Base-by-base conservation (phyloP, 2,329 filamentous ascomycete genomes). In the Hymenotorrendiella dingleyae region DNA sequence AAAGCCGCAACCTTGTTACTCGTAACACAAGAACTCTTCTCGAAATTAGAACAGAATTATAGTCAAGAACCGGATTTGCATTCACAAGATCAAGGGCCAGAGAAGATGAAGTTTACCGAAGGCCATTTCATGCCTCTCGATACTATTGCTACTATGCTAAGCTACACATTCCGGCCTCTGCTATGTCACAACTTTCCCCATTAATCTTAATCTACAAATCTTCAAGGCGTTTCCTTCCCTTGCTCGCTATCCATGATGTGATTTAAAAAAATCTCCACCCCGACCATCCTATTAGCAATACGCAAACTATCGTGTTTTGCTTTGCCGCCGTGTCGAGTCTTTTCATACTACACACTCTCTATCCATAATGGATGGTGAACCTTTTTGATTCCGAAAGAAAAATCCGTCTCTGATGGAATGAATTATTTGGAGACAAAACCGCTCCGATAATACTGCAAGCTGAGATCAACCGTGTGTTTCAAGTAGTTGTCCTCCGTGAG, bases 401-500 rank as follows among this genome's bases (percentile, higher is more conserved):
- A 29, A 11, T 29, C 10, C 12, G 16, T n/a, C 3, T 21, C n/a
- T 20, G 17, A 10, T 21, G 14, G 14, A 8, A 34, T 34, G 20
- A 34, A 21, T 34, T 33, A 34, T 34, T 34, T 34, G 19, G 49
- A 50, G 32, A 51, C 48, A 53, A 62, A 59, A 19, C 58, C 42
- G 20, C 49, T 53, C 21, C 49, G 49, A 62, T 86, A 88, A 56
- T 86, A 86, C 42, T 74, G 73, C 54, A 82, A 70, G 52, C 83
- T 82, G 53, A 88, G 68, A 47, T 85, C 78, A 24, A 80, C 75
- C 7, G 84, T 82, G 62, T 90, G 84, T 54, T 76, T 72, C 46
- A 88, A 65, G 54, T 84, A 76, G 28, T 79, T 74, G 61, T 91
- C 85, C 54, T 86, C 82, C 4, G 84, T 87, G 40, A 91, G 67